phyloP scores from a whole-genome alignment of 169 alveolate species.

The Plasmodium sp. region DNA sequence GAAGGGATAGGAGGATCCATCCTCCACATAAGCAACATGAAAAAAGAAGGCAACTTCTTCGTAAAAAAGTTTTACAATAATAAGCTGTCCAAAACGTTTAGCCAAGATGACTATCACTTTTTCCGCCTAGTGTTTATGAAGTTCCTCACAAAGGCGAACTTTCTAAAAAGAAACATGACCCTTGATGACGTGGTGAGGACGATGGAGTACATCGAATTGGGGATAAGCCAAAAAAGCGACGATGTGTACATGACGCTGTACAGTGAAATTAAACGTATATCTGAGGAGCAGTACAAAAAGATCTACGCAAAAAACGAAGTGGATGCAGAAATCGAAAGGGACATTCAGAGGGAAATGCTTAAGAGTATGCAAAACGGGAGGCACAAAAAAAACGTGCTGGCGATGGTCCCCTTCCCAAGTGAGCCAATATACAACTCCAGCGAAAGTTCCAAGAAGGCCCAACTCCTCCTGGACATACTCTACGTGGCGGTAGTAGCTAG shows the following conservation, averaged over 20 bases:
- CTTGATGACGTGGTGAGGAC: constrained; percentile 10
- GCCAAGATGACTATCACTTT: constrained; percentile 46
- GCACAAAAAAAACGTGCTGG: constrained; percentile 2
- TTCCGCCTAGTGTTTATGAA: constrained; percentile 69
- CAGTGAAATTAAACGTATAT: constrained; percentile 35
- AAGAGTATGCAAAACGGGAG: neutral
- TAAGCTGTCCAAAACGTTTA: constrained; percentile 8
- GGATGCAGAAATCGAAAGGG: constrained; percentile 17
- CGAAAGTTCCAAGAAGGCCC: constrained; percentile 6
- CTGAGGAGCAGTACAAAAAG: constrained; percentile 4
- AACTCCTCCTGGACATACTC: constrained; percentile 40
- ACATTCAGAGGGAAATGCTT: constrained; percentile 6
- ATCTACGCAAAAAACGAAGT: constrained; percentile 12
- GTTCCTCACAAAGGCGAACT: neutral
- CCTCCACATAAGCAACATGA: neutral
- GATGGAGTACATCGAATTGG: constrained; percentile 16
- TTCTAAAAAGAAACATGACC: constrained; percentile 16
- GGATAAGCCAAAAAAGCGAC: constrained; percentile 32
- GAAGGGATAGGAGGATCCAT: neutral
- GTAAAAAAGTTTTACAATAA: constrained; percentile 31
- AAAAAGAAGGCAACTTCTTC: constrained; percentile 18
- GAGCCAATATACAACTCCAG: neutral
- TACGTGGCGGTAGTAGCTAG: constrained; percentile 38
- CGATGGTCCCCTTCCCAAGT: constrained; percentile 21
- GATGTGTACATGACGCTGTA: constrained; percentile 11